These are phyloP conservation scores for Flaveria sonorensis DNA, from an alignment of 129 eudicot species.

Conservation along the genomic window DNA sequence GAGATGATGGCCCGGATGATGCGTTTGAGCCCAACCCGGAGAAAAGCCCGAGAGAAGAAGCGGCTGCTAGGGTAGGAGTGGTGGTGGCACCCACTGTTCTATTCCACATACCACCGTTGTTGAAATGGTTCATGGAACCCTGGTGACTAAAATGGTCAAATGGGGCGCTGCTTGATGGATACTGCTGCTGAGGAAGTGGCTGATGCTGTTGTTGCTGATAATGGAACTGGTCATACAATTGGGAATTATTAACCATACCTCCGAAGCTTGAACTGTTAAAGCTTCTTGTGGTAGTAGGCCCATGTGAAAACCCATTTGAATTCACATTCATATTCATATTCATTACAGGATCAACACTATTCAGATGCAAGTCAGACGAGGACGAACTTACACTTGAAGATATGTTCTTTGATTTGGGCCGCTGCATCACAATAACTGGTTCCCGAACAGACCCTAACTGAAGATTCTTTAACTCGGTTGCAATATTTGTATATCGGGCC, in stretches of 20 bases:
- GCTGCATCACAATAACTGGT: conserved; percentile 78
- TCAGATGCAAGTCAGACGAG: conserved; percentile 59
- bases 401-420: conserved; percentile 62
- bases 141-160: conserved; percentile 38
- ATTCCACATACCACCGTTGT: conserved; percentile 53
- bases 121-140: conserved; percentile 34
- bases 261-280: conserved; percentile 39
- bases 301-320: conserved; percentile 50
- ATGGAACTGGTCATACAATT: conserved; percentile 49
- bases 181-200: conserved; percentile 37
- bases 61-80: conserved; percentile 75
- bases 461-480: conserved; percentile 58
- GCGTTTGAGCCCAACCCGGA: conserved; percentile 68
- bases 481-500: conserved; percentile 41
- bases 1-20: conserved; percentile 66
- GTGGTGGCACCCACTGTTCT: conserved; percentile 38
- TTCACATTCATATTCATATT: conserved; percentile 27
- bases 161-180: conserved; percentile 52
- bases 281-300: conserved; percentile 58
- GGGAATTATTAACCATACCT: conserved; percentile 33
- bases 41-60: conserved; percentile 84
- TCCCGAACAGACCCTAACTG: conserved; percentile 76
- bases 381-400: conserved; percentile 48
- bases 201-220: conserved; percentile 48
- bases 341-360: conserved; percentile 43